phyloP scores from a whole-genome alignment of 2,329 filamentous ascomycete species.

The Aschersonia sp. region DNA sequence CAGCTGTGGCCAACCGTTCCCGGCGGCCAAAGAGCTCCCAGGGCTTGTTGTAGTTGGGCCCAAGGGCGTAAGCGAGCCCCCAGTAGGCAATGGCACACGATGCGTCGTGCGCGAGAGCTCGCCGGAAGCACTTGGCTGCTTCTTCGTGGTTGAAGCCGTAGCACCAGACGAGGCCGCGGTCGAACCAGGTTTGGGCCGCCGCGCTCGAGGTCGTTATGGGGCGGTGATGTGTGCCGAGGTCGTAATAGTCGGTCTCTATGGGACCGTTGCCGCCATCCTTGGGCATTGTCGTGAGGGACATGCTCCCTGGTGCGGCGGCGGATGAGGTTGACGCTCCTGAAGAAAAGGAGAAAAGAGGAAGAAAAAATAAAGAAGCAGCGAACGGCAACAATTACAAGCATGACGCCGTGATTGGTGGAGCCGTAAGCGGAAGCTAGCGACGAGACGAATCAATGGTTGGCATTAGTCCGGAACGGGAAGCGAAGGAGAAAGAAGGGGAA shows the following conservation, averaged over 20 bases:
- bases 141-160: slow-evolving; percentile 70
- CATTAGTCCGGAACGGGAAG: not conserved
- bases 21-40: slow-evolving; percentile 55
- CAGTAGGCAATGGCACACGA: slow-evolving; percentile 50
- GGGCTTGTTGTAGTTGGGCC: slow-evolving; percentile 65
- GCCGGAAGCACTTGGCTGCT: slow-evolving; percentile 47
- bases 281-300: not conserved
- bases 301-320: no score
- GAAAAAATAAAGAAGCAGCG: not conserved
- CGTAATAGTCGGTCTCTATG: slow-evolving; percentile 27
- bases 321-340: not conserved
- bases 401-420: not conserved
- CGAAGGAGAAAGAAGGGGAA: not conserved
- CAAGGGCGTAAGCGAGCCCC: slow-evolving; percentile 56
- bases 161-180: slow-evolving; percentile 57
- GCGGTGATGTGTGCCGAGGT: slow-evolving; percentile 46
- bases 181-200: slow-evolving; percentile 51
- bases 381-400: not conserved
- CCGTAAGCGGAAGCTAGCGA: not conserved
- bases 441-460: not conserved
- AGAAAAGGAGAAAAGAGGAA: not conserved
- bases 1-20: slow-evolving; percentile 39
- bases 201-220: slow-evolving; percentile 34
- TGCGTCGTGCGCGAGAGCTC: slow-evolving; percentile 38
- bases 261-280: not conserved